These are phyloP conservation scores for Tylopilus sp. DNA, from an alignment of 1,284 basidiomycete genomes.

Conservation along the genomic window DNA sequence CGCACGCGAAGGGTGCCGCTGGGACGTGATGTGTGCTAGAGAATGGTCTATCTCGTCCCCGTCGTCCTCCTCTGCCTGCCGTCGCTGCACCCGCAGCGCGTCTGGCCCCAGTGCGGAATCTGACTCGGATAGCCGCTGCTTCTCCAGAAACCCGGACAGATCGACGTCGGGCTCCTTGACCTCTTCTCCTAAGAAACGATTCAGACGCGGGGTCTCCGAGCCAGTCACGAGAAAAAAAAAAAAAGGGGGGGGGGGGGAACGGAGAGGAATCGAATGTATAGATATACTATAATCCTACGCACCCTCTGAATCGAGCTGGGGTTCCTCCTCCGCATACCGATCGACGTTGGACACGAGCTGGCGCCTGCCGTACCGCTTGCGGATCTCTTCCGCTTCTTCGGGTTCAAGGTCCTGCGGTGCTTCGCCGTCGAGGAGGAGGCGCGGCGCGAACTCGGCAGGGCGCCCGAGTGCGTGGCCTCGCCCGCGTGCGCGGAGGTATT, in stretches of 20 bases:
- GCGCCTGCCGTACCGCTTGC: slow-evolving; percentile 51
- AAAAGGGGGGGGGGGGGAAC: no score
- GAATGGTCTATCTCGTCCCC: slow-evolving; percentile 63
- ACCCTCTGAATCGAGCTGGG: slow-evolving; percentile 65
- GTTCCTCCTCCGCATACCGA: slow-evolving; percentile 64
- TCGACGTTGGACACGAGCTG: slow-evolving; percentile 65
- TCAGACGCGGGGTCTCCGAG: neutral
- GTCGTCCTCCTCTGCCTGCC: slow-evolving; percentile 39
- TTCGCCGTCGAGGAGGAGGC: slow-evolving; percentile 60
- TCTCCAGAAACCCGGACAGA: slow-evolving; percentile 59
- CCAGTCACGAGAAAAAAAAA: no score
- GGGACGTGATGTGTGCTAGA: slow-evolving; percentile 48
- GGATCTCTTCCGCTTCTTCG: slow-evolving; percentile 48
- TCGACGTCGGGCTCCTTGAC: slow-evolving; percentile 71
- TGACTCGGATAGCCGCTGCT: slow-evolving; percentile 51
- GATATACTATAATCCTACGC: slow-evolving; percentile 3
- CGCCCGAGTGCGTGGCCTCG: slow-evolving; percentile 55
- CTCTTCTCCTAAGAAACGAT: slow-evolving; percentile 50
- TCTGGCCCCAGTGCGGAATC: slow-evolving; percentile 24
- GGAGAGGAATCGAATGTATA: no score
- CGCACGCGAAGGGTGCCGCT: slow-evolving; percentile 13
- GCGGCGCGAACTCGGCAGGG: slow-evolving; percentile 58
- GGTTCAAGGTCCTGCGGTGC: slow-evolving; percentile 36
- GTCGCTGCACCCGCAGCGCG: no score
- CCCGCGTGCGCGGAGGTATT: slow-evolving; percentile 66